These are phyloP conservation scores for Jatropha multifida DNA, from an alignment of 441 rosid genomes.

Conservation along the genomic window DNA sequence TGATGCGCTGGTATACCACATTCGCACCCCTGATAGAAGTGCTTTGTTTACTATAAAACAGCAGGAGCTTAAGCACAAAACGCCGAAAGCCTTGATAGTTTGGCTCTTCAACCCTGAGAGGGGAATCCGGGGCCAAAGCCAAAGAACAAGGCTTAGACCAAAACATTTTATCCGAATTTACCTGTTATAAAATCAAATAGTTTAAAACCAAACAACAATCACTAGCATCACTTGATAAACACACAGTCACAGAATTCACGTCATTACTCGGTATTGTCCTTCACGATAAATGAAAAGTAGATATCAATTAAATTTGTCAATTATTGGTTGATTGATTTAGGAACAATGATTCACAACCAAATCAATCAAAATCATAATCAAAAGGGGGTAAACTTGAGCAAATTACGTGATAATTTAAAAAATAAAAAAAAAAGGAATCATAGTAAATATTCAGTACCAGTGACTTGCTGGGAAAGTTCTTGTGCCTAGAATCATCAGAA, in stretches of 20 bases:
- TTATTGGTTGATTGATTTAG: not conserved
- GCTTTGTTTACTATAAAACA: conserved; percentile 91
- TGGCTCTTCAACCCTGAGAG: conserved; percentile 80
- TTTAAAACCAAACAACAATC: not conserved
- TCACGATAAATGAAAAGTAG: not conserved
- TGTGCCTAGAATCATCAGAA: conserved; percentile 30
- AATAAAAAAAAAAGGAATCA: not conserved
- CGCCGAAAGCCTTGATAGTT: conserved; percentile 60
- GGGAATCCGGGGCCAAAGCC: conserved; percentile 73
- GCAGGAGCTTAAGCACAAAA: conserved; percentile 56
- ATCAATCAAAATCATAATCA: not conserved
- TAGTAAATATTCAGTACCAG: conserved; percentile 34
- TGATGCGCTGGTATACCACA: conserved; percentile 60
- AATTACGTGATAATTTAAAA: not conserved
- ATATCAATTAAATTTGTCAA: not conserved
- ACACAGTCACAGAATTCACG: not conserved
- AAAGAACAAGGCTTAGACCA: conserved; percentile 83
- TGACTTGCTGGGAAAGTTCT: conserved; percentile 36
- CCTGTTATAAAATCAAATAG: conserved; percentile 36
- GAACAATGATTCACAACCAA: not conserved
- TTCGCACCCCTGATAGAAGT: conserved; percentile 77
- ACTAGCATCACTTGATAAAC: not conserved
- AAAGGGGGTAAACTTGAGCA: not conserved
- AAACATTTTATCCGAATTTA: conserved; percentile 72
- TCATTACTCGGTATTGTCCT: not conserved